Conservation (phyloP, 805 yeast genomes). For the Metschnikowia baotianmanensis region DNA sequence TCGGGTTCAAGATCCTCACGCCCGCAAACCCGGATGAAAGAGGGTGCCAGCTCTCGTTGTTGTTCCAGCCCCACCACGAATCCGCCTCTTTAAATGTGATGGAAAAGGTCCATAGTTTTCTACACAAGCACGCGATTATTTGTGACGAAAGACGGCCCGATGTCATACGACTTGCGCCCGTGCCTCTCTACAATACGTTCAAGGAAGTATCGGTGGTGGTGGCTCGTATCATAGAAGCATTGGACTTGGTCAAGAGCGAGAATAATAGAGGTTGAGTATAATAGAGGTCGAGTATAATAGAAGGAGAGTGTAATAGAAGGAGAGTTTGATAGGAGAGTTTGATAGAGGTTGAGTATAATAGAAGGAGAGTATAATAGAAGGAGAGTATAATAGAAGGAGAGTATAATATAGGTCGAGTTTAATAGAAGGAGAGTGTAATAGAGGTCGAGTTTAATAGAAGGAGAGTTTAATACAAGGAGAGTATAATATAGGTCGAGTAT, state of each 20-base stretch:
- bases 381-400: no score
- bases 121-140: constrained; percentile 62
- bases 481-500: neutral
- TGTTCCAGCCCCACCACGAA: constrained; percentile 48
- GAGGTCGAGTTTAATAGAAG: no score
- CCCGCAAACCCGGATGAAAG: constrained; percentile 56
- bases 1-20: constrained; percentile 69
- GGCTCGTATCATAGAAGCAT: constrained; percentile 41
- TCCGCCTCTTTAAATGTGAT: constrained; percentile 47
- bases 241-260: constrained; percentile 19
- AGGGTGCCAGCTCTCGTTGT: constrained; percentile 82
- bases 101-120: constrained; percentile 52
- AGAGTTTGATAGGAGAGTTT: no score
- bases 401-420: no score
- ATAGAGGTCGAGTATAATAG: neutral
- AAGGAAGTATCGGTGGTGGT: constrained; percentile 55
- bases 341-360: no score
- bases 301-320: no score
- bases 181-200: constrained; percentile 78
- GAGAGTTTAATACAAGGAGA: no score
- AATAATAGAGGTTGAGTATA: neutral
- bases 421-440: no score
- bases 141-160: constrained; percentile 89
- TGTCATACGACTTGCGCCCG: constrained; percentile 88
- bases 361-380: no score